Percentiles rank a stretch among this genome's conserved stretches.
Evolutionary conservation across 192 early-diverging fungal species (phyloP).

Genomic region (Neocallimastix lanati): DNA sequence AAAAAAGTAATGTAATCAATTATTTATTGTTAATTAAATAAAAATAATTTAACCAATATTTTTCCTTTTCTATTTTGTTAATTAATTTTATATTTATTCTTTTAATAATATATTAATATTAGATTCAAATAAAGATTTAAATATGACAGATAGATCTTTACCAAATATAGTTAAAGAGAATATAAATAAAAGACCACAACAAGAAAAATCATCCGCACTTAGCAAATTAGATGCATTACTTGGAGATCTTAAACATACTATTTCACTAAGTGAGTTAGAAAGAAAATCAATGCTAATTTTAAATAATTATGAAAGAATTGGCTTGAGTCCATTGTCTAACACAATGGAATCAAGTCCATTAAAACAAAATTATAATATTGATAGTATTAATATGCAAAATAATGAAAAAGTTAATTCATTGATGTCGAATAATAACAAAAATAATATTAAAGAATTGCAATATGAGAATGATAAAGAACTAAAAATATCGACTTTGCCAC

Average conservation of each 20-base stretch:
- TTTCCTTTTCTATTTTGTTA: too few relatives aligned
- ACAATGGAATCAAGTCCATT: neutral
- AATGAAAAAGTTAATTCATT: neutral
- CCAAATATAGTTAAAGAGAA: too few relatives aligned
- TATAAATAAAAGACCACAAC: neutral
- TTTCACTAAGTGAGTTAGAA: neutral
- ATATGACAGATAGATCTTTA: too few relatives aligned
- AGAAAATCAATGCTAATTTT: neutral
- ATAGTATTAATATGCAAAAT: neutral
- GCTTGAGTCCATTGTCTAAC: neutral
- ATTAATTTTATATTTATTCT: too few relatives aligned
- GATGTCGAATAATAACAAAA: too few relatives aligned
- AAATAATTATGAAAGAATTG: neutral
- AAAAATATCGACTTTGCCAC: neutral
- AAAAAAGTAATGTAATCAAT: neutral
- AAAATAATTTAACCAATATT: too few relatives aligned
- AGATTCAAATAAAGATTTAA: neutral
- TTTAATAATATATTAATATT: too few relatives aligned
- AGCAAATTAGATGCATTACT: neutral
- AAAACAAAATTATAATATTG: neutral
- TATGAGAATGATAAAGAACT: neutral
- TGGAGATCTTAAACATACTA: neutral
- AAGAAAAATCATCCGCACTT: neutral
- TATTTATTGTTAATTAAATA: too few relatives aligned
- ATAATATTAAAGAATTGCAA: neutral